Evolutionary conservation across 1,139 yeast species (phyloP).

Genomic region (Yamadazyma diddensiae): DNA sequence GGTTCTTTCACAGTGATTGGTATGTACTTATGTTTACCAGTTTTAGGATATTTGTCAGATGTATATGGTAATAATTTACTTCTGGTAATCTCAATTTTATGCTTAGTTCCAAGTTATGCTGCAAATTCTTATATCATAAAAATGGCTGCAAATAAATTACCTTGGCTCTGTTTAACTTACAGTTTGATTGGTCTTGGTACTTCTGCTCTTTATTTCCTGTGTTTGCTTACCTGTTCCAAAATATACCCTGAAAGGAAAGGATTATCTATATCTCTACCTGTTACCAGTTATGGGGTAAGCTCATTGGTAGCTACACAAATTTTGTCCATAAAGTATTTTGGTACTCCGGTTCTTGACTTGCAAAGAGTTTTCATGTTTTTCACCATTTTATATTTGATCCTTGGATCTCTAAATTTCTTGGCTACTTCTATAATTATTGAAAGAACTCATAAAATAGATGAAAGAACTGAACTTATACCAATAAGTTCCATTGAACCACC

Average conservation of each 20-base stretch:
- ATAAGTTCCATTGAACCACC: conserved; percentile 34
- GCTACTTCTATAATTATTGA: conserved; percentile 56
- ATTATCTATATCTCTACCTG: conserved; percentile 83
- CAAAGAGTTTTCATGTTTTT: conserved; percentile 56
- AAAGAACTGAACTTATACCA: conserved; percentile 17
- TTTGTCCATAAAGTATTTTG: conserved; percentile 41
- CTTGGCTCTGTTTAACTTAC: conserved; percentile 34
- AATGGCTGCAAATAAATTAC: conserved; percentile 15
- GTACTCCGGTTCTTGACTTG: conserved; percentile 37
- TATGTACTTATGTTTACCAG: conserved; percentile 80
- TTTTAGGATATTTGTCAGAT: conserved; percentile 82
- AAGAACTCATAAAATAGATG: conserved; percentile 20
- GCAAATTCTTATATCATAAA: conserved; percentile 27
- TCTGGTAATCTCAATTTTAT: conserved; percentile 57
- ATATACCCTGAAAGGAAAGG: conserved; percentile 74
- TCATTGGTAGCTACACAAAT: conserved; percentile 63
- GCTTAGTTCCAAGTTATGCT: conserved; percentile 74
- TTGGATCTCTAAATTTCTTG: conserved; percentile 59
- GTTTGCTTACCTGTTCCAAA: conserved; percentile 80
- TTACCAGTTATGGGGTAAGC: conserved; percentile 81
- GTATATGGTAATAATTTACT: conserved; percentile 77
- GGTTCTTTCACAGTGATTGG: conserved; percentile 78
- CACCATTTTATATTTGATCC: conserved; percentile 51
- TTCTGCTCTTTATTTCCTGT: conserved; percentile 73
- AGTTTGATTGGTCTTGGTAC: conserved; percentile 74